Conservation (phyloP, 306 rosid genomes). For the Canavalia ensiformis region DNA sequence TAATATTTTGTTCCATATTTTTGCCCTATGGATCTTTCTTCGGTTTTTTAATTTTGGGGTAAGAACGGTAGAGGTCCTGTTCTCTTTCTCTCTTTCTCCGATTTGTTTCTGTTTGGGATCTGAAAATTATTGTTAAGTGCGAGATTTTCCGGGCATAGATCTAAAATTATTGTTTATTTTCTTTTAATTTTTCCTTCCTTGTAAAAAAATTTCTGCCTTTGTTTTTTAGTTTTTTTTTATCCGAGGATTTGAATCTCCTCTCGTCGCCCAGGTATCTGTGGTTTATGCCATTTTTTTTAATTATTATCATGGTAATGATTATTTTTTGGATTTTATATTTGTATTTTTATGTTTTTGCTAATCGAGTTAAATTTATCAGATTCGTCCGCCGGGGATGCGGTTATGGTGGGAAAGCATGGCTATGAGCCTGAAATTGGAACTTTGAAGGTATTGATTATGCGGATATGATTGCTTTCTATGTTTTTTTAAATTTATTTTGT, state of each 20-base stretch:
- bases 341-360: not conserved
- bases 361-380: slow-evolving; percentile 48
- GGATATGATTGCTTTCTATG: not conserved
- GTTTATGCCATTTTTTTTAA: not conserved
- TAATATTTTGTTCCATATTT: not conserved
- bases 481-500: not conserved
- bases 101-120: not conserved
- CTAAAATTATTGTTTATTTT: not conserved
- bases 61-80: not conserved
- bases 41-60: not conserved
- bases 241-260: slow-evolving; percentile 35
- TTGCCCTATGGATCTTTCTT: not conserved
- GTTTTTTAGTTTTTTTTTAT: not conserved
- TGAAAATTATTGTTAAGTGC: not conserved
- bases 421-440: slow-evolving; percentile 48
- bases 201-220: not conserved
- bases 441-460: slow-evolving; percentile 62
- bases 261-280: slow-evolving; percentile 16
- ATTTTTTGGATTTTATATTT: not conserved
- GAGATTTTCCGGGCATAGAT: not conserved
- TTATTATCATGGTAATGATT: not conserved
- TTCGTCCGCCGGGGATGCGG: slow-evolving; percentile 41
- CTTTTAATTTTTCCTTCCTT: not conserved
- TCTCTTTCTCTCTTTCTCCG: not conserved
- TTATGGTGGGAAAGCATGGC: slow-evolving; percentile 45